Evolutionary conservation across 805 yeast species (phyloP), one percentile per base, ranked within the genome.

Genomic region (Metschnikowia vanudenii): DNA sequence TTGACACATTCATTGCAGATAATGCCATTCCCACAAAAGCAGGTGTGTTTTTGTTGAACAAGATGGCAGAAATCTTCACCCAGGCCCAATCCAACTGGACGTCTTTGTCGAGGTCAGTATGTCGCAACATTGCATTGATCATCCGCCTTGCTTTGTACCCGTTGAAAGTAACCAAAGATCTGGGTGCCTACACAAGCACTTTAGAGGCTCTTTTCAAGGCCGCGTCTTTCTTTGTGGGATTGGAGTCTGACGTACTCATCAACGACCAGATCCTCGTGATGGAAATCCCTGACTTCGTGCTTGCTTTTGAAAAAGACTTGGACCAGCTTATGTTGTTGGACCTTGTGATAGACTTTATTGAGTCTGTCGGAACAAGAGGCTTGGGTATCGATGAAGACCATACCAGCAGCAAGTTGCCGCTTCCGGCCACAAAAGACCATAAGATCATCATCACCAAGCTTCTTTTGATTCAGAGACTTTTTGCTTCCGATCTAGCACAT

Each of bases 241-340:
- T 78, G 20, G 71, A 72, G 20, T 71, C 77, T 20, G 76, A 73
- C 2, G 58, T 72, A 1, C 68, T 82, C 43, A 67, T 80, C 32
- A 72, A 76, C 24, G 91, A 84, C 59, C 94, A 86, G 62, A 67
- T 80, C n/a, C 64, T 78, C 29, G 63, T 87, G 24, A 61, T 86
- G 49, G 86, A 84, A 46, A 74, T 77, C 19, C 67, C 82, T 47
- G 88, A 83, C 56, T 64, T 78, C 20, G 78, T 82, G 59, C 57
- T 82, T 34, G 63, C 74, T 3, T 66, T 82, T 40, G 65, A 69
- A 49, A 58, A 59, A 0, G 59, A 72, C 20, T 64, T 75, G 45
- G 66, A 68, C 36, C 74, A 68, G 39, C 53, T 55, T 3, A 72
- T 67, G 11, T 57, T 80, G 24, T 66, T 79, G 43, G 61, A 62